Evolutionary conservation across 2,329 filamentous ascomycete species (phyloP).

Genomic region (Aspergillus candidus): DNA sequence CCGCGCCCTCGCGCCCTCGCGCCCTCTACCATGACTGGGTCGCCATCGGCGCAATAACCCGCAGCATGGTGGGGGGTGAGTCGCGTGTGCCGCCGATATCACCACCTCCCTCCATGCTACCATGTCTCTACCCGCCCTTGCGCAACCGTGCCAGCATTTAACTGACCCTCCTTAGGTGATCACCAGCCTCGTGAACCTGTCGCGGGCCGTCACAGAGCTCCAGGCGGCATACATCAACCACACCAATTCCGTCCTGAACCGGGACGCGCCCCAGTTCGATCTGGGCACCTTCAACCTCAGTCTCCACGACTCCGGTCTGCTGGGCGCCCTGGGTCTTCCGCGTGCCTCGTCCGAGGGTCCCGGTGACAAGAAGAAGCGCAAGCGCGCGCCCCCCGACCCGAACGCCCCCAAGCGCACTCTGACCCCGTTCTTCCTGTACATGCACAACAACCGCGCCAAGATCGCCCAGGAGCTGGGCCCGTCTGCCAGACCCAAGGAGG

Average conservation of each 20-base stretch:
- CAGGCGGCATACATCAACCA: constrained; percentile 81
- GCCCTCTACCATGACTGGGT: not conserved
- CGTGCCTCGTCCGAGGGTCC: constrained; percentile 36
- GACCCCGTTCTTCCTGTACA: constrained; percentile 92
- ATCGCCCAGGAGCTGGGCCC: constrained; percentile 72
- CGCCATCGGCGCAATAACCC: constrained; percentile 2
- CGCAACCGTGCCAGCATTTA: constrained; percentile 22
- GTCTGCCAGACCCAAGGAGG: constrained; percentile 74
- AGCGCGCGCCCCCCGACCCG: constrained; percentile 80
- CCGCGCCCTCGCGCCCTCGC: not conserved
- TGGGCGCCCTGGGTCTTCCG: constrained; percentile 33
- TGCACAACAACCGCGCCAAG: constrained; percentile 76
- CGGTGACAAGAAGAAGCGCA: constrained; percentile 78
- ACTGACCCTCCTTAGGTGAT: constrained; percentile 54
- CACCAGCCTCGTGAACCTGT: constrained; percentile 69
- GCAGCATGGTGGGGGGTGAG: constrained; percentile 3
- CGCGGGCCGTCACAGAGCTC: constrained; percentile 71
- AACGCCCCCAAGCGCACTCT: constrained; percentile 91
- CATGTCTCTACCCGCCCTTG: constrained; percentile 1
- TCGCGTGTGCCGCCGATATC: constrained; percentile 8
- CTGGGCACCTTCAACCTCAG: constrained; percentile 42
- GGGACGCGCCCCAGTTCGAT: constrained; percentile 49
- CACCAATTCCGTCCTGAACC: constrained; percentile 71
- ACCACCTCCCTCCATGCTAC: constrained; percentile 7
- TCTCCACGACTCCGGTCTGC: constrained; percentile 40